Base-by-base conservation (phyloP, 1,284 basidiomycete genomes). In the Cryptococcus hybrid region DNA sequence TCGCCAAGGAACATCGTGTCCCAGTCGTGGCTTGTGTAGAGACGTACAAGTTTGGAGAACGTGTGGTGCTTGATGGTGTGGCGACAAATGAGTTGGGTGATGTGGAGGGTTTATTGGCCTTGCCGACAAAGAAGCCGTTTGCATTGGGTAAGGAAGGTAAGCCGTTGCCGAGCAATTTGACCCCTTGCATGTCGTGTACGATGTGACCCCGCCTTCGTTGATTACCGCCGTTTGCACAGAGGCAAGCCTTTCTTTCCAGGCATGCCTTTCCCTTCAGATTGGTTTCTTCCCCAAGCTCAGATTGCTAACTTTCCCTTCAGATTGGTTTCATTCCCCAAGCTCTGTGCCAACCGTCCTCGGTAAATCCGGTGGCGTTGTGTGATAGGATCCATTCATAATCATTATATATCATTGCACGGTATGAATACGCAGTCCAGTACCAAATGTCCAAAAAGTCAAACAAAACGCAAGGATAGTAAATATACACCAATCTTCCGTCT, bases 1-100 rank as follows among this genome's bases (percentile, higher is more conserved):
- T 98, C 82, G 91, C 92, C 0, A 90, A 92, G 75, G 85, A 86
- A 55, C 85, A 89, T 69, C 87, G 87, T 18, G 88, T 98, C 1
- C 96, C 96, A 6, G 92, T 98, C 13, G 86, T 99, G 52, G 92
- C 95, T 13, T 97, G 93, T 68, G 96, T 94, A 68, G 96, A 99
- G 79, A 99, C 96, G 15, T 98, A 98, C 82, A 99, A 99, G 77
- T 98, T 96, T 70, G 89, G 89, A 24, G 96, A 99, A 67, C 85
- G 87, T 39, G 88, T 99, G 39, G 88, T 92, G 75, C 81, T 99
- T 51, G 96, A 99, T 77, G 89, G 89, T 37, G 92, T 99, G 64
- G 92, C 91, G 36, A 92, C 90, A 75, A 99, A 99, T 74, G 96
- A 99, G 78, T 81, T 96, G 39, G 92, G 93, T 88, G 67, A 71